These are phyloP conservation scores for thale cress (Arabidopsis thaliana) DNA, from an alignment of 345 rosid species.

Conservation along the genomic window DNA sequence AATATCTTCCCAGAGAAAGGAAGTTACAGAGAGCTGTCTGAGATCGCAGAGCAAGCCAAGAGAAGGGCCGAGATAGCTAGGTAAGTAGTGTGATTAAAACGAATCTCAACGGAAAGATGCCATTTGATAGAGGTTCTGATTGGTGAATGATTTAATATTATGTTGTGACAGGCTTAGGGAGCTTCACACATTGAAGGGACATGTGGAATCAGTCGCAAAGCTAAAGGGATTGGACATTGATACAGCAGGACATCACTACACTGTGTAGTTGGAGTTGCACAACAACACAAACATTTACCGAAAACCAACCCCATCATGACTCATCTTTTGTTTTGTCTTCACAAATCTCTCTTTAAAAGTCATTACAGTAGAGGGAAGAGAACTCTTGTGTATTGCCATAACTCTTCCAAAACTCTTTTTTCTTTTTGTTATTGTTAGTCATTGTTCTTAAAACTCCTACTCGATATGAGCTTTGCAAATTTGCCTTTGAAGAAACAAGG, in stretches of 20 bases:
- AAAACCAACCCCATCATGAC: conserved; percentile 32
- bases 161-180: conserved; percentile 68
- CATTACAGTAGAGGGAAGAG: conserved; percentile 45
- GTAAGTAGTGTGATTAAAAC: conserved; percentile 46
- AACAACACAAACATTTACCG: conserved; percentile 16
- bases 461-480: conserved; percentile 26
- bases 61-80: conserved; percentile 96
- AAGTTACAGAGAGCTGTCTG: conserved; percentile 83
- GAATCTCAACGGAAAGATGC: not conserved
- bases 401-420: conserved; percentile 44
- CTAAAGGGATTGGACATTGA: conserved; percentile 86
- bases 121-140: conserved; percentile 23
- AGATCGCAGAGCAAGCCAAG: conserved; percentile 98
- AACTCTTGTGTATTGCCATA: conserved; percentile 49
- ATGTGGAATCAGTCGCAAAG: conserved; percentile 89
- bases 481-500: conserved; percentile 46
- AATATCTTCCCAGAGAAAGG: conserved; percentile 63
- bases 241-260: conserved; percentile 81
- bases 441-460: conserved; percentile 37
- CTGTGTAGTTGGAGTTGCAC: conserved; percentile 57
- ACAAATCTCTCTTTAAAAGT: conserved; percentile 32
- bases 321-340: conserved; percentile 31
- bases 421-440: conserved; percentile 23
- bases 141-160: conserved; percentile 15
- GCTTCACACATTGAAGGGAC: conserved; percentile 86